Evolutionary conservation across 495 filamentous ascomycete species (phyloP), one percentile per base, ranked within the genome.

Genomic region (Acidiella bohemica): DNA sequence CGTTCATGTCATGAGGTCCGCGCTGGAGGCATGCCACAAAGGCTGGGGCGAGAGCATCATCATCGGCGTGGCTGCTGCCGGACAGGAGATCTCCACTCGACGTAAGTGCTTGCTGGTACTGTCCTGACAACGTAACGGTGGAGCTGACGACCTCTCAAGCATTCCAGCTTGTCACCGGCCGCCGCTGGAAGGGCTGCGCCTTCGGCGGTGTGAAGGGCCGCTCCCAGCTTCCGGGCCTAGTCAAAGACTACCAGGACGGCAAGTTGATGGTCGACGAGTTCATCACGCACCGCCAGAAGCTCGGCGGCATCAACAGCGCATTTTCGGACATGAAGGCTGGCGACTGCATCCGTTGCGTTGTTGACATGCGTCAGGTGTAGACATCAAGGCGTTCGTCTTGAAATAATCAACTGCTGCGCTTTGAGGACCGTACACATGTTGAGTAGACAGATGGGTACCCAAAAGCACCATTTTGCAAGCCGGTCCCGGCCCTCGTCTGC

Each of bases 131-230:
- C n/a, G n/a, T n/a, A n/a, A n/a, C n/a, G n/a, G n/a, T n/a, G n/a
- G n/a, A 42, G 6, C 1, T 23, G 8, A 13, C 3, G 16, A 9
- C 25, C 19, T 10, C 17, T 11, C 3, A 44, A 96, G 88, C 90
- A 60, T 97, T 97, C 76, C 90, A 96, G 68, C 72, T 97, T 37
- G 90, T 97, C 47, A 97, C 90, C 19, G 90, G 90, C 37, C 87
- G 90, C 57, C 80, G 92, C 42, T 97, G 90, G 90, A 93, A 82
- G 60, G 90, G 90, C 44, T 94, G 88, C 57, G 90, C 90, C 19
- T 97, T 97, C 54, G 90, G 90, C 49, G 90, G 90, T 45, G 85
- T 97, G 70, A 97, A 97, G 70, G 90, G 90, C 45, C 85, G 90
- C 53, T 75, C 81, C 20, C 90, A 97, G 64, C 74, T 97, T 34